Evolutionary conservation across 306 rosid genomes (phyloP), one percentile per base, ranked within the genome.

Genomic region (Psophocarpus tetragonolobus): DNA sequence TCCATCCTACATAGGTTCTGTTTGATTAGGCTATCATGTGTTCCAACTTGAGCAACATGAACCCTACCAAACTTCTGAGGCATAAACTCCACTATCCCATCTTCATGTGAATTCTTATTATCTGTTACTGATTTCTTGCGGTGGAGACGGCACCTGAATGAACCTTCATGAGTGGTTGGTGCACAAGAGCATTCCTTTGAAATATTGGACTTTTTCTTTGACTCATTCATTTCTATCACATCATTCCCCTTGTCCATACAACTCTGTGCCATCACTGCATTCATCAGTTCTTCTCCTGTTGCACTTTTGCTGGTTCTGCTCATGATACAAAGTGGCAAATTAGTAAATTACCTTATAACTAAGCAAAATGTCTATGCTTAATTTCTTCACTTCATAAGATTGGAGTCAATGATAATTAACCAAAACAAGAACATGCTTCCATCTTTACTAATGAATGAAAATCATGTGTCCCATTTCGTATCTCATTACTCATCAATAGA

Each of bases 81-180:
- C 80, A 65, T 38, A 63, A 82, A 77, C 57, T 71, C 82, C 44
- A 24, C 69, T 0, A 4, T 14, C 6, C 53, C 70, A 38, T 33
- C 33, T 32, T 64, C 35, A 50, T n/a, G n/a, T n/a, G n/a, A 20
- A 20, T n/a, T 71, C 68, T 15, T 73, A 27, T 57, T 17, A 51
- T 83, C 67, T 18, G 39, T 54, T 14, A 15, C 1, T 73, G 76
- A 20, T 10, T 72, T 83, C 45, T 58, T 50, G 12, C 83, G 77
- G 32, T 83, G 86, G 26, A 68, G 81, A 21, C 38, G 76, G 18
- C 86, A 83, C 70, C 73, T 48, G 48, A 79, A 83, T 48, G 83
- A 79, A n/a, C 83, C 83, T 68, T 68, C 69, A 61, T 83, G 86
- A 47, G 78, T 79, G 32, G 86, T 74, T 83, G 86, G 86, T 67